A percentile compares a stretch with the other conserved stretches of the same genome.
These are phyloP conservation scores for Cercospora nicotianae DNA, from an alignment of 2,329 filamentous ascomycete species.

Conservation along the genomic window DNA sequence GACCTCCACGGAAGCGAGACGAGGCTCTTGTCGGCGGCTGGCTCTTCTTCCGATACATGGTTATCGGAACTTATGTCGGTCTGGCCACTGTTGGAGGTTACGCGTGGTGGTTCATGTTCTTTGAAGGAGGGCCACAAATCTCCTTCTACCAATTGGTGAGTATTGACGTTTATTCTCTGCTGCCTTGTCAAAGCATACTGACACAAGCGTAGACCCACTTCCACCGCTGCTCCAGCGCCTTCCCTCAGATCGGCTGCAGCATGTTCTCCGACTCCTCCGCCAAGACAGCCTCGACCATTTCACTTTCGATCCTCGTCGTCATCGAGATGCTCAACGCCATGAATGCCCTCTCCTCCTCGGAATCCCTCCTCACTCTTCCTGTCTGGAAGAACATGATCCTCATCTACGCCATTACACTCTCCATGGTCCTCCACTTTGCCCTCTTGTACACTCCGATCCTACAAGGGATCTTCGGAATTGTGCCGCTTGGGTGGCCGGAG, in stretches of 20 bases:
- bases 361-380: slow-evolving; percentile 87
- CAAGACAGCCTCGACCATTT: slow-evolving; percentile 89
- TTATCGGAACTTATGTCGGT: slow-evolving; percentile 94
- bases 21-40: slow-evolving; percentile 90
- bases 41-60: slow-evolving; percentile 96
- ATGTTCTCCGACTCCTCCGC: slow-evolving; percentile 88
- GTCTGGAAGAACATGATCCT: slow-evolving; percentile 99
- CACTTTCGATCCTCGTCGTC: slow-evolving; percentile 84
- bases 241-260: slow-evolving; percentile 83
- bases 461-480: slow-evolving; percentile 84
- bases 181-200: no score
- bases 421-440: slow-evolving; percentile 92
- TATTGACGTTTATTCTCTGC: no score
- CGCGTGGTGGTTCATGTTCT: slow-evolving; percentile 99
- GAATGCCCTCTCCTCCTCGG: slow-evolving; percentile 94
- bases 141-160: slow-evolving; percentile 77
- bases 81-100: slow-evolving; percentile 94
- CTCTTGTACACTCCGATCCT: slow-evolving; percentile 90
- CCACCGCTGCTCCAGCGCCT: slow-evolving; percentile 84
- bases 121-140: slow-evolving; percentile 85
- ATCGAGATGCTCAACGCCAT: slow-evolving; percentile 99
- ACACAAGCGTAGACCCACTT: slow-evolving; percentile 64
- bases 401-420: slow-evolving; percentile 87
- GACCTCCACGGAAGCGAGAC: slow-evolving; percentile 85
- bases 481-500: slow-evolving; percentile 80